Evolutionary conservation across 1,139 yeast genomes (phyloP), one percentile per base, ranked within the genome.

Genomic region (Hanseniaspora gamundiae): DNA sequence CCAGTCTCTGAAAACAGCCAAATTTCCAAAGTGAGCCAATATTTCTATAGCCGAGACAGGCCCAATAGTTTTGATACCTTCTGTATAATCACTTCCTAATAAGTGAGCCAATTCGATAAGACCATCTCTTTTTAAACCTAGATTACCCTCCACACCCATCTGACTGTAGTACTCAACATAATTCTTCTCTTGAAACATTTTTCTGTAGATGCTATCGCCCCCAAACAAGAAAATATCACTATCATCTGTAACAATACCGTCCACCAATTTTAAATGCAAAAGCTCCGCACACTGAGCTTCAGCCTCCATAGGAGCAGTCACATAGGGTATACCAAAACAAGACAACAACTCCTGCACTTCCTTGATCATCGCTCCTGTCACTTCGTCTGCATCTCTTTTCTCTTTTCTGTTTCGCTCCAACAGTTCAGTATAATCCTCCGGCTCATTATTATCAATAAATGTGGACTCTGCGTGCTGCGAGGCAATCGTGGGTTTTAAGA

Each of bases 241-340:
- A 67, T 93, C 99, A 60, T 93, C 99, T 0, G 98, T 93, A 17
- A 93, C 80, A 19, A 91, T 83, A 0, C 98, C 99, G 61, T 93
- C 98, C 2, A 91, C 96, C 21, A 91, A 68, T 0, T 74, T 75
- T 16, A 86, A 60, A 22, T 64, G 61, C 42, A 76, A 62, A 10
- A 91, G 64, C 51, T 80, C 85, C 0, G 95, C 96, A 63, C 98
- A 91, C 57, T 91, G 98, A 0, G 97, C 96, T 65, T 91, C 98
- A 1, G 98, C 98, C 62, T 91, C 98, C 86, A 85, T 86, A 0
- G 97, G 97, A 0, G 97, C 96, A 0, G 95, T 85, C 7, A 91
- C 74, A 53, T 76, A 91, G 0, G 98, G 98, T 10, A 91, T 82
- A 1, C 98, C 98, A 66, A 93, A 93, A 45, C 93, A 61, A 30